Evolutionary conservation across 768 basidiomycete genomes (phyloP).

Genomic region (Leccinum variicolor): DNA sequence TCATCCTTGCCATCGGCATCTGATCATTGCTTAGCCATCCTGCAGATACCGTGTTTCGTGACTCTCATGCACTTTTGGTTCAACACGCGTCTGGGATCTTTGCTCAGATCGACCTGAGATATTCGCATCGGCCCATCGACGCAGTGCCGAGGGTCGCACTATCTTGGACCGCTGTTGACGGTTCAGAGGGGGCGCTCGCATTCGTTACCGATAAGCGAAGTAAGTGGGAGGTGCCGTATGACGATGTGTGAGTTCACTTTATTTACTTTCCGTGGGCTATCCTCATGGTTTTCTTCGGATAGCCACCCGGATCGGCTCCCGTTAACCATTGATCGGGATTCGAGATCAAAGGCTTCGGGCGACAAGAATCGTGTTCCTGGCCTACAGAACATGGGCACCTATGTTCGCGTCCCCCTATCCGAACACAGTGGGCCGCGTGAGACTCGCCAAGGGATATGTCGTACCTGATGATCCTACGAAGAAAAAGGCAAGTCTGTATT

Average conservation of each 20-base stretch:
- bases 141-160: constrained; percentile 58
- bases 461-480: constrained; percentile 40
- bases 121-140: constrained; percentile 62
- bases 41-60: constrained; percentile 65
- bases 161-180: constrained; percentile 52
- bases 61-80: constrained; percentile 70
- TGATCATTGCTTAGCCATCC: not conserved
- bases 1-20: not conserved
- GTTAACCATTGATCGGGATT: constrained; percentile 26
- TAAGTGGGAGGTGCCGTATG: constrained; percentile 70
- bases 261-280: not conserved
- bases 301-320: constrained; percentile 37
- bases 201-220: constrained; percentile 58
- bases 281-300: constrained; percentile 1
- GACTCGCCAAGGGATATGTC: constrained; percentile 60
- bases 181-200: constrained; percentile 51
- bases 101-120: constrained; percentile 72
- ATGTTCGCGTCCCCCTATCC: constrained; percentile 19
- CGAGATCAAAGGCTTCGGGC: constrained; percentile 54
- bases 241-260: constrained; percentile 58
- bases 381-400: constrained; percentile 58
- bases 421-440: constrained; percentile 31
- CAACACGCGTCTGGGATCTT: constrained; percentile 78
- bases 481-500: constrained; percentile 44
- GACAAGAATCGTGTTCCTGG: constrained; percentile 49